Evolutionary conservation across 176 grass and related monocot species (phyloP).

Genomic region (Lolium perenne): DNA sequence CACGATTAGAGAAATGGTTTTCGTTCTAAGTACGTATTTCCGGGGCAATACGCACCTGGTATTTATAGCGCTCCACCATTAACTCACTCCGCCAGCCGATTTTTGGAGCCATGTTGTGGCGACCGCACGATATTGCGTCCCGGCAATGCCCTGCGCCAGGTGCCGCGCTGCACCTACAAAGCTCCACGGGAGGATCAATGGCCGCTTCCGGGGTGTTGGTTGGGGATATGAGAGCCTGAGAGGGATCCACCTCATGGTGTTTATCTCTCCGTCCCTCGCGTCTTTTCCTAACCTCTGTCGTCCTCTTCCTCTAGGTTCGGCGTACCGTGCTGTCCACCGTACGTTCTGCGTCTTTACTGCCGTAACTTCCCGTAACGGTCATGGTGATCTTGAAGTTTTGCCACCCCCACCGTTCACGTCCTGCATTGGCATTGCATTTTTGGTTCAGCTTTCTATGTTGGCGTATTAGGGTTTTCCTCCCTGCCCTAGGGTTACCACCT

Average conservation of each 20-base stretch:
- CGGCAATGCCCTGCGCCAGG: background rate
- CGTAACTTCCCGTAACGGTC: background rate
- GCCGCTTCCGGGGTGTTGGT: background rate
- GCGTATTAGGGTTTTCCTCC: background rate
- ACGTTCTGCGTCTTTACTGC: too few relatives aligned
- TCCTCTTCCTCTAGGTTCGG: background rate
- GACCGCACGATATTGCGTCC: background rate
- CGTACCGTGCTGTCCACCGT: too few relatives aligned
- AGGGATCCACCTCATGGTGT: conserved; percentile 4
- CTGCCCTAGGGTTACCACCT: background rate
- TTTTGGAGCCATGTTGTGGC: background rate
- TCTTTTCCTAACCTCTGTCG: background rate
- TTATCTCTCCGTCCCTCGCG: background rate
- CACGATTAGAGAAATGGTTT: background rate
- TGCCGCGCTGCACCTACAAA: background rate
- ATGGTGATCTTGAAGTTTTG: background rate
- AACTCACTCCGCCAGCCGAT: background rate
- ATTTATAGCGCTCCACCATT: conserved; percentile 14
- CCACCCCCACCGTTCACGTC: background rate
- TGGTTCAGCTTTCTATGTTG: background rate
- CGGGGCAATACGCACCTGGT: background rate
- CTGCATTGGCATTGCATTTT: background rate
- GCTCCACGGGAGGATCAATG: background rate
- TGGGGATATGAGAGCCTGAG: background rate
- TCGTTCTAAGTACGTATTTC: background rate